Percentiles rank a stretch among this genome's conserved stretches.
Evolutionary conservation across 2,329 filamentous ascomycete genomes (phyloP).

Genomic region (Colletotrichum brevisporum): DNA sequence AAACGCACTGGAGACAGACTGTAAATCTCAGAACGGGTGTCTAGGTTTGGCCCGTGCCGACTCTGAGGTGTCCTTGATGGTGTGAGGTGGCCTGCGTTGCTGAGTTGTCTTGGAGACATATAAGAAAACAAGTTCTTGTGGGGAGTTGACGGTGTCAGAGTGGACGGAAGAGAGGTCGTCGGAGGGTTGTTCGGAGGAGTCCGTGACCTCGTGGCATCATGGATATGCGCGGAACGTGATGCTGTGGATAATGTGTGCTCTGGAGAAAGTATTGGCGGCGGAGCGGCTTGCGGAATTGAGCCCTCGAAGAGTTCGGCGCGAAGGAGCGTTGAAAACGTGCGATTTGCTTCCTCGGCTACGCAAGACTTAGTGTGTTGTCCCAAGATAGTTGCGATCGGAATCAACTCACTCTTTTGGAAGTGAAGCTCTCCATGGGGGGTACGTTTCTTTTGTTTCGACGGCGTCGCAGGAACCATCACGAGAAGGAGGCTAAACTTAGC

Average conservation of each 20-base stretch:
- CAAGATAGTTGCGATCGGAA: not conserved
- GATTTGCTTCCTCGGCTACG: slow-evolving; percentile 90
- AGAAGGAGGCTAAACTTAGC: slow-evolving; percentile 91
- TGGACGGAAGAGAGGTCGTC: slow-evolving; percentile 75
- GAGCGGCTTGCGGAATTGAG: slow-evolving; percentile 85
- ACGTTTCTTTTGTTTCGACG: slow-evolving; percentile 86
- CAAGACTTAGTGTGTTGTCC: slow-evolving; percentile 15
- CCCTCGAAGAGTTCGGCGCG: slow-evolving; percentile 93
- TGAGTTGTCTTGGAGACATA: slow-evolving; percentile 80
- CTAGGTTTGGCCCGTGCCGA: slow-evolving; percentile 88
- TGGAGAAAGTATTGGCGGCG: slow-evolving; percentile 73
- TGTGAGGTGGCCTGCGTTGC: slow-evolving; percentile 84
- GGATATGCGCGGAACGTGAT: slow-evolving; percentile 63
- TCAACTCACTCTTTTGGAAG: slow-evolving; percentile 86
- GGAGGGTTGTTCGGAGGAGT: slow-evolving; percentile 82
- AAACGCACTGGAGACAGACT: slow-evolving; percentile 94
- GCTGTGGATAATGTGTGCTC: slow-evolving; percentile 66
- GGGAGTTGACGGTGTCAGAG: slow-evolving; percentile 91
- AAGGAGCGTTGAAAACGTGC: slow-evolving; percentile 89
- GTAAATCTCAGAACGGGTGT: slow-evolving; percentile 93
- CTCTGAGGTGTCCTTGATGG: slow-evolving; percentile 91
- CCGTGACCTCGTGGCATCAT: slow-evolving; percentile 79
- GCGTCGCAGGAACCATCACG: slow-evolving; percentile 95
- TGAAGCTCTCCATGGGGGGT: slow-evolving; percentile 91
- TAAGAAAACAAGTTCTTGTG: slow-evolving; percentile 98